Base-by-base conservation (phyloP, 2,329 filamentous ascomycete species). In the Stachybotrys elegans region DNA sequence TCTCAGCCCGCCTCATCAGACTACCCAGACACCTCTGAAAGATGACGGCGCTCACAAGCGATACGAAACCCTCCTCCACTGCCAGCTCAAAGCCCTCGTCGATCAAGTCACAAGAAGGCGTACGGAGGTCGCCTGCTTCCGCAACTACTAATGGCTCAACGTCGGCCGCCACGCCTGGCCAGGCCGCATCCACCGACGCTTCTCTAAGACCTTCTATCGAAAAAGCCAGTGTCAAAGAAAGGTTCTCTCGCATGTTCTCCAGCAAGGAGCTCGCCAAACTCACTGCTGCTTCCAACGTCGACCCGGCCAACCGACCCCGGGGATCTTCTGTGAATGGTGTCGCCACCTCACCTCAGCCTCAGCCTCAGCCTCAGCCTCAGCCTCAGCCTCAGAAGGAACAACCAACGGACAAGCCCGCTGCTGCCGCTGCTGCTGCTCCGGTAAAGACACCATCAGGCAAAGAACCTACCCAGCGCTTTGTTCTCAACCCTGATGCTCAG, bases 221-320 rank as follows among this genome's bases (percentile, higher is more conserved):
- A 54, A 81, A 78, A 60, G 61, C 73, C 3, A 80, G 78, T 13
- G 79, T 84, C 64, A 84, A 83, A 59, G 79, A 81, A 57, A 76
- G 79, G 38, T 60, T 84, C 45, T 78, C 79, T 32, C 76, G 80
- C 67, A 84, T 84, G 74, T 84, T 84, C 63, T 80, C 75, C 43
- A 73, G 70, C 51, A 81, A 77, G 58, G 79, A 81, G 43, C 58
- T 68, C 17, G 54, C 61, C 32, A 65, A 61, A 44, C 48, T 50
- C 17, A 43, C 42, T 23, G 58, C 60, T 43, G 51, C 65, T 29
- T 61, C 64, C 36, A 65, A 63, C 44, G 50, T 58, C 48, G 64
- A 67, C 20, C 42, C 52, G 13, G 50, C 58, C 36, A 54, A 57
- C 45, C 66, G 66, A 42, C 52, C 62, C 32, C 61, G 67, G 34